Evolutionary conservation across 805 yeast genomes (phyloP), one percentile per base, ranked within the genome.

Genomic region (Candida jianshihensis): DNA sequence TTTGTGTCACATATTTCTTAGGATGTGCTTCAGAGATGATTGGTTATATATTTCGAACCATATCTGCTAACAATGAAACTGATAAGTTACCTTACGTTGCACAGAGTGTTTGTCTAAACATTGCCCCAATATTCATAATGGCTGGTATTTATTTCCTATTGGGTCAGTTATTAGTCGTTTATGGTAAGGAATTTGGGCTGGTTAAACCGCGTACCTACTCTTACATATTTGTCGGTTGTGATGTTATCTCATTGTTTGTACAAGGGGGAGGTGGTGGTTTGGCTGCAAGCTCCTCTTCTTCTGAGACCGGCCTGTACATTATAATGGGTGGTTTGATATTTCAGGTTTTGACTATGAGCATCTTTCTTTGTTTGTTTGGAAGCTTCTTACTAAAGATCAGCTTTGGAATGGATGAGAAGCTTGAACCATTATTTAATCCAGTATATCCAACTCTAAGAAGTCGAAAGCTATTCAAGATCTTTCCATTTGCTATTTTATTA

Each of bases 91-190:
- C 66, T 20, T 87, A 67, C 50, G 51, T 81, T 29, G 59, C 78
- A 48, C 94, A 87, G 56, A 71, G 81, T 43, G 71, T 78, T 37
- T 67, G 79, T 48, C 60, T 86, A 38, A 84, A 89, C 0, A 58
- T 87, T 33, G 90, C 86, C 0, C 96, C 96, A 0, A 86, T 85
- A 16, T 81, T 87, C 55, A 64, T 83, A 31, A 81, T 84, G 84
- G 96, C 83, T 4, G 95, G 90, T 2, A 66, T 87, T 3, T 88
- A 87, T 59, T 81, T 71, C 45, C 64, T 78, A 36, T 59, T 87
- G 44, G 87, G 82, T 6, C 81, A 84, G 56, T 47, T 81, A 33
- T 64, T 79, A 32, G 75, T 79, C 38, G 57, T 84, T 1, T 77
- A 75, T 49, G 86, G 86, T 2, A 61, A 64, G 38, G 51, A 61